phyloP scores from a whole-genome alignment of 2,329 filamentous ascomycete genomes.

The Fusarium veterinarium region DNA sequence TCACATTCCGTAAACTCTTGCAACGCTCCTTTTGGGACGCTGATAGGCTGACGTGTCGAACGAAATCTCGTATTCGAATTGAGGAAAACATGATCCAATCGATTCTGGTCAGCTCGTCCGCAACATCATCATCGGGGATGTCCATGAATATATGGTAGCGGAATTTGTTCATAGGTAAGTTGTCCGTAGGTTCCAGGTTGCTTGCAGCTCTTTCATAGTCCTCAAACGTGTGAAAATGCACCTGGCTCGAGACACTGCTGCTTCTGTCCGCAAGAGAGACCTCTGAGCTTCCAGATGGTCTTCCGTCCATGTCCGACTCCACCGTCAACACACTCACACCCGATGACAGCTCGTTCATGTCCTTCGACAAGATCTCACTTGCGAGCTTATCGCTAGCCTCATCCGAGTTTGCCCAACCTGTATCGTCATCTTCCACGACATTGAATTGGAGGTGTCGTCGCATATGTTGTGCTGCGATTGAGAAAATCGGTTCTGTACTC shows the following conservation, averaged over 20 bases:
- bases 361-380: constrained; percentile 52
- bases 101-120: constrained; percentile 91
- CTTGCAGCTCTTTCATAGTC: constrained; percentile 84
- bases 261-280: constrained; percentile 55
- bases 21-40: constrained; percentile 78
- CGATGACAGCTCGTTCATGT: constrained; percentile 52
- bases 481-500: constrained; percentile 83
- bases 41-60: constrained; percentile 87
- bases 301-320: constrained; percentile 58
- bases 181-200: constrained; percentile 75
- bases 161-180: constrained; percentile 79
- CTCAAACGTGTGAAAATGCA: constrained; percentile 75
- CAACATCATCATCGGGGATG: constrained; percentile 84
- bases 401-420: constrained; percentile 90
- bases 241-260: constrained; percentile 55
- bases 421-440: constrained; percentile 88
- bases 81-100: constrained; percentile 99
- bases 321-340: constrained; percentile 62
- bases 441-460: constrained; percentile 77
- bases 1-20: constrained; percentile 84
- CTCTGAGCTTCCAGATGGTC: constrained; percentile 61
- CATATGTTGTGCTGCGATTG: constrained; percentile 87
- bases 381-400: constrained; percentile 55
- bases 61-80: constrained; percentile 90
- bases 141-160: constrained; percentile 94